phyloP scores from a whole-genome alignment of 306 rosid genomes.

The Amphicarpaea edgeworthii region DNA sequence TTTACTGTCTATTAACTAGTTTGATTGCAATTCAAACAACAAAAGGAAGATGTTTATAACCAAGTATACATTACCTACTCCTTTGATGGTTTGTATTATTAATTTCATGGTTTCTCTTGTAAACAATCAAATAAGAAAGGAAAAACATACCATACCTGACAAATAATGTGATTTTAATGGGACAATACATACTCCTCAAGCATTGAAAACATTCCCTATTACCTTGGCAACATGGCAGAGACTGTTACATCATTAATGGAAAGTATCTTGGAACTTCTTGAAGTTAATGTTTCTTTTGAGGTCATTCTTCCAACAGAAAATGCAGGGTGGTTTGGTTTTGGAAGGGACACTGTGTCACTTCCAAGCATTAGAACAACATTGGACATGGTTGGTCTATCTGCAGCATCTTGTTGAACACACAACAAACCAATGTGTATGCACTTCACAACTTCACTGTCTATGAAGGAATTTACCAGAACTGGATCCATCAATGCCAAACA shows the following conservation, averaged over 20 bases:
- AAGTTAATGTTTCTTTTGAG: background rate
- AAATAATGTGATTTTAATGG: too few relatives aligned
- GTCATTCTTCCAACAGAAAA: constrained; percentile 27
- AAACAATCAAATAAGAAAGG: too few relatives aligned
- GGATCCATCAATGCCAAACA: constrained; percentile 47
- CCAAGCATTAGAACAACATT: constrained; percentile 45
- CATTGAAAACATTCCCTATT: background rate
- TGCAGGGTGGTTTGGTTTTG: constrained; percentile 49
- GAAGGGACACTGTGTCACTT: constrained; percentile 41
- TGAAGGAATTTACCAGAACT: constrained; percentile 5
- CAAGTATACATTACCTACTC: too few relatives aligned
- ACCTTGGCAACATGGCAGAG: background rate
- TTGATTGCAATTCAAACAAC: too few relatives aligned
- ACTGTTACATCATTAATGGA: constrained; percentile 2
- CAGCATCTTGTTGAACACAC: constrained; percentile 55
- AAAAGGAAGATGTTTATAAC: too few relatives aligned
- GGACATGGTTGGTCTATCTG: constrained; percentile 55
- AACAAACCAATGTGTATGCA: constrained; percentile 53
- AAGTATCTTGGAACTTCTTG: background rate
- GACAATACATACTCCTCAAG: background rate
- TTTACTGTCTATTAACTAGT: too few relatives aligned
- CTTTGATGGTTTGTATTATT: too few relatives aligned
- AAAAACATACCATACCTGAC: too few relatives aligned
- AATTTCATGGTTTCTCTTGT: too few relatives aligned
- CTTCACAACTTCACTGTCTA: constrained; percentile 24